Evolutionary conservation across 2,329 filamentous ascomycete genomes (phyloP).

Genomic region (Cordyceps javanica): DNA sequence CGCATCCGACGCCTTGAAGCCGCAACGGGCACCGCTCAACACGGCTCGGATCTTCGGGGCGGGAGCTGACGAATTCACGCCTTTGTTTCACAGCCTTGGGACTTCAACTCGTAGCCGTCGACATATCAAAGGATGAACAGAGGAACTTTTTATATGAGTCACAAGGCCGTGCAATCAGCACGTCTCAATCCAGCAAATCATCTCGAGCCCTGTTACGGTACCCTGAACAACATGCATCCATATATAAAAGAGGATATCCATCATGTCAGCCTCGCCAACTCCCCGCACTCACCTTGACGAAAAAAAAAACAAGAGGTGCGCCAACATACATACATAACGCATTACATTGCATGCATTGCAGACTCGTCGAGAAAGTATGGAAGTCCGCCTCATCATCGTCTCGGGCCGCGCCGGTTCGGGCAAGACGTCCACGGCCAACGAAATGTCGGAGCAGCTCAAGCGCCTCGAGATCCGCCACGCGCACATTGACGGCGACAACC

Average conservation of each 20-base stretch:
- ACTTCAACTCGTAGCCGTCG: no score
- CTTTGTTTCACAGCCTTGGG: not conserved
- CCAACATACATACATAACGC: not conserved
- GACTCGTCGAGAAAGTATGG: not conserved
- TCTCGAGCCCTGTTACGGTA: not conserved
- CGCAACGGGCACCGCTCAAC: not conserved
- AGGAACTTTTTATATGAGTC: not conserved
- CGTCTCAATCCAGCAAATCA: not conserved
- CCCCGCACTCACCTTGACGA: not conserved
- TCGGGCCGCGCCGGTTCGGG: conserved; percentile 16
- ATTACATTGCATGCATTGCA: no score
- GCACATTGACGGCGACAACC: conserved; percentile 14
- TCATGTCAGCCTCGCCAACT: not conserved
- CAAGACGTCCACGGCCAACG: conserved; percentile 13
- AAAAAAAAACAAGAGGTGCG: not conserved
- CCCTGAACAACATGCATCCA: not conserved
- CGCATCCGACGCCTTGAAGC: conserved; percentile 7
- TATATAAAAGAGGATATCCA: conserved; percentile 9
- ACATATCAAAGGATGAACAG: no score
- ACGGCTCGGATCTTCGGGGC: conserved; percentile 3
- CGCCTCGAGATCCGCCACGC: conserved; percentile 13
- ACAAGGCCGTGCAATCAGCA: not conserved
- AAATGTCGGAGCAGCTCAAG: conserved; percentile 15
- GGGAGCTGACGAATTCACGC: not conserved
- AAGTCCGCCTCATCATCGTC: conserved; percentile 14